A percentile compares a stretch with the other conserved stretches of the same genome.
Conservation (phyloP, 768 basidiomycete genomes). For the Auriculariales sp. region DNA sequence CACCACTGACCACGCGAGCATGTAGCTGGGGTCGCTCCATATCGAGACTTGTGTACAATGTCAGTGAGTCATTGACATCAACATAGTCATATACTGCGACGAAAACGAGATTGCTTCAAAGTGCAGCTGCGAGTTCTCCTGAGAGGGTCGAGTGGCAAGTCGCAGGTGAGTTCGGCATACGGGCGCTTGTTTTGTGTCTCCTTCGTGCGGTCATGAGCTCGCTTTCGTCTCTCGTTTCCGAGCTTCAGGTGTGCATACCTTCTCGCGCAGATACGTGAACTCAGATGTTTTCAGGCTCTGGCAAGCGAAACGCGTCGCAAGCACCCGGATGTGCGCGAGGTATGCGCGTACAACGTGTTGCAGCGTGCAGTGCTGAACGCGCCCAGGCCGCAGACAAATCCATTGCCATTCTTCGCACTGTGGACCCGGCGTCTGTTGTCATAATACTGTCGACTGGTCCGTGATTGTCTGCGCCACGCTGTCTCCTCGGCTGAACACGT, state of each 20-base stretch:
- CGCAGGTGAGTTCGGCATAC: too few relatives aligned
- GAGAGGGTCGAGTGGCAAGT: too few relatives aligned
- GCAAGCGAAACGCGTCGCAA: constrained; percentile 80
- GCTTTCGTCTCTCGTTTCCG: constrained; percentile 26
- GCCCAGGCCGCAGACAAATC: constrained; percentile 76
- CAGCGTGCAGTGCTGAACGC: constrained; percentile 1
- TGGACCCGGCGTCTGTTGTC: constrained; percentile 56
- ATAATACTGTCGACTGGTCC: constrained; percentile 54
- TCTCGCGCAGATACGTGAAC: constrained; percentile 1
- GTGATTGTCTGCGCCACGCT: constrained; percentile 13
- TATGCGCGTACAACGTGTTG: constrained; percentile 18
- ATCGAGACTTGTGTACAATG: too few relatives aligned
- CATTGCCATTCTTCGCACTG: constrained; percentile 61
- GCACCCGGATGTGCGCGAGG: constrained; percentile 89
- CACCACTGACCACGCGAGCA: too few relatives aligned
- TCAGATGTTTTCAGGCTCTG: constrained; percentile 38
- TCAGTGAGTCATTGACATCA: too few relatives aligned
- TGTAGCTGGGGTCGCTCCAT: too few relatives aligned
- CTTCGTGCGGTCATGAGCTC: constrained; percentile 13
- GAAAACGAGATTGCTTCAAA: too few relatives aligned
- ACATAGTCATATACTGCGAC: too few relatives aligned
- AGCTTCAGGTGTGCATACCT: constrained; percentile 40
- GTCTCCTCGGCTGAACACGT: background rate
- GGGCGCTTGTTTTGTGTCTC: too few relatives aligned
- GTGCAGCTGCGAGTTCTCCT: too few relatives aligned